Evolutionary conservation across 2,329 filamentous ascomycete genomes (phyloP).

Genomic region (Cladosporium austrohemisphaericum): DNA sequence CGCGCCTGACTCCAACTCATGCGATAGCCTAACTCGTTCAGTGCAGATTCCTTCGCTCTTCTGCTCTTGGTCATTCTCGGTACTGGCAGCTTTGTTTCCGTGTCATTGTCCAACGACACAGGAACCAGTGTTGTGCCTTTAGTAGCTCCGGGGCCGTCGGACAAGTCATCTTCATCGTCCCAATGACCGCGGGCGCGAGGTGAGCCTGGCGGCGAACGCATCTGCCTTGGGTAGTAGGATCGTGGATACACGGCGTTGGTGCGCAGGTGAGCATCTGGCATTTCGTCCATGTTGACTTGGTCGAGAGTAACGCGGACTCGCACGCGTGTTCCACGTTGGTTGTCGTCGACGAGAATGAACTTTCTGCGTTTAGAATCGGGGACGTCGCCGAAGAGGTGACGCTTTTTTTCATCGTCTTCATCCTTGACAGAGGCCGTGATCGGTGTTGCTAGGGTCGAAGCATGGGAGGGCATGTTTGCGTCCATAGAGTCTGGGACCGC

Average conservation of each 20-base stretch:
- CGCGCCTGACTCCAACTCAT: conserved; percentile 97
- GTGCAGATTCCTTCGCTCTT: conserved; percentile 76
- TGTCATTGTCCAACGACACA: conserved; percentile 59
- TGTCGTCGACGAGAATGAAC: conserved; percentile 93
- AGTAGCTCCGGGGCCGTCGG: conserved; percentile 37
- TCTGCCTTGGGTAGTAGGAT: conserved; percentile 88
- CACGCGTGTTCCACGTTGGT: conserved; percentile 72
- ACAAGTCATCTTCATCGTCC: conserved; percentile 60
- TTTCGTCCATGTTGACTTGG: conserved; percentile 88
- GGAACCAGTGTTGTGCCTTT: conserved; percentile 47
- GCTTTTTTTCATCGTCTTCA: conserved; percentile 56
- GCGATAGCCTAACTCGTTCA: conserved; percentile 89
- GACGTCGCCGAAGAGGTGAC: conserved; percentile 78
- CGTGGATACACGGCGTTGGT: conserved; percentile 85
- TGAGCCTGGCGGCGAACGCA: conserved; percentile 78
- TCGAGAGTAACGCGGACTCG: conserved; percentile 92
- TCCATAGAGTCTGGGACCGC: conserved; percentile 60
- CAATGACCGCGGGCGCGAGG: conserved; percentile 73
- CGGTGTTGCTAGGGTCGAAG: conserved; percentile 32
- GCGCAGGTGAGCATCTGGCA: conserved; percentile 91
- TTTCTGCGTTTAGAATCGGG: conserved; percentile 90
- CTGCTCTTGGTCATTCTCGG: conserved; percentile 67
- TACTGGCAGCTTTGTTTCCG: conserved; percentile 68
- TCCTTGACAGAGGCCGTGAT: conserved; percentile 34
- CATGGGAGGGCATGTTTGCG: conserved; percentile 33